Evolutionary conservation across 1,139 yeast species (phyloP), one percentile per base, ranked within the genome.

Genomic region (Geotrichum klebahnii): DNA sequence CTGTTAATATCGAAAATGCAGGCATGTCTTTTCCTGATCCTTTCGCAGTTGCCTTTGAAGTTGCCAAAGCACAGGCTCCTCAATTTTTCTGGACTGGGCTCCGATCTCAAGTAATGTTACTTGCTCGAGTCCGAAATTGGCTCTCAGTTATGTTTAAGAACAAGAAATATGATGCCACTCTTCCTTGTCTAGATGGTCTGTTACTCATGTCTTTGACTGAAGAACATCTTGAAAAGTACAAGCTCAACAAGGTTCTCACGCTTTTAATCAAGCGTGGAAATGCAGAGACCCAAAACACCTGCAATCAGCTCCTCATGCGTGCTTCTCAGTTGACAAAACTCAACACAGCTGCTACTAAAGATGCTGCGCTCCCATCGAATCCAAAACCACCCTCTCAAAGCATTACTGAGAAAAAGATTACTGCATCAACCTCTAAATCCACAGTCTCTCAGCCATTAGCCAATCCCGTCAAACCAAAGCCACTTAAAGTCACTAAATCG

Each of bases 101-200:
- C 39, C 44, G 54, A 8, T 44, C 52, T 20, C 52, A 53, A 14
- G 40, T 46, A 20, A 41, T 46, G 14, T 52, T 64, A 28, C 33
- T 61, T 14, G 59, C 61, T 1, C 57, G 69, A n/a, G 48, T 63
- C 39, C 58, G 66, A 24, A 64, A 63, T 53, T 66, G 67, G 67
- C 48, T 66, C 47, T 56, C 58, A 2, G 48, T 48, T 5, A 43
- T 53, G 43, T 29, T 48, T 12, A 55, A 54, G 35, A 40, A 42
- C 19, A 60, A 59, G 48, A 42, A 50, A 19, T 55, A 48, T 31
- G 60, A 57, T 14, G 47, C 43, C 4, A 50, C 59, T 12, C 43
- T 42, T 6, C 40, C 54, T 3, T 57, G 58, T 10, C 35, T 65
- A 32, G 46, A 47, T 14, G 60, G 58, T 5, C 44, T 65, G 28